Percentiles rank a stretch among this genome's conserved stretches.
Conservation (phyloP, 2,329 filamentous ascomycete genomes). For the Penicillium sp. region DNA sequence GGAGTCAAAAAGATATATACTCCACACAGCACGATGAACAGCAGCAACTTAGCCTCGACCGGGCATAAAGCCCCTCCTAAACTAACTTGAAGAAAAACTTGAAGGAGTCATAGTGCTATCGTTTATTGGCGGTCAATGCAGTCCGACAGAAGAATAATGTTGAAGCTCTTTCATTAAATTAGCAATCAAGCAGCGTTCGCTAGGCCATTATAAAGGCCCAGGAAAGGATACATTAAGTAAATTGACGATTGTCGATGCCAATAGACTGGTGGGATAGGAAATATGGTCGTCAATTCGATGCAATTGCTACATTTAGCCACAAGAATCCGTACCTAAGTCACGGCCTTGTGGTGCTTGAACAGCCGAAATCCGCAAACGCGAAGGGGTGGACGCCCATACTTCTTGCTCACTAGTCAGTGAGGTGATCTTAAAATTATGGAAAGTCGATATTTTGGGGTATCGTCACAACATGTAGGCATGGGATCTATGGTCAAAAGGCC, state of each 20-base stretch:
- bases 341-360: slow-evolving; percentile 7
- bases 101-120: slow-evolving; percentile 52
- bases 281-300: slow-evolving; percentile 52
- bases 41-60: slow-evolving; percentile 48
- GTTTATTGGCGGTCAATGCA: slow-evolving; percentile 51
- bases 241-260: slow-evolving; percentile 53
- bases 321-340: not conserved
- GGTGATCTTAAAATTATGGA: slow-evolving; percentile 32
- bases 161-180: slow-evolving; percentile 51
- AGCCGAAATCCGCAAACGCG: slow-evolving; percentile 53
- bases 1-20: no score
- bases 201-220: slow-evolving; percentile 44
- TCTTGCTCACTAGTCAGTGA: slow-evolving; percentile 49
- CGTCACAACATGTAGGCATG: not conserved
- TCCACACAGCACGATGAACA: slow-evolving; percentile 54
- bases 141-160: slow-evolving; percentile 50
- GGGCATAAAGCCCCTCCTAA: slow-evolving; percentile 49
- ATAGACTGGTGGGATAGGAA: slow-evolving; percentile 55
- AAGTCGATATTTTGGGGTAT: not conserved
- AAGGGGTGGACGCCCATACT: slow-evolving; percentile 51
- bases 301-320: not conserved
- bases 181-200: slow-evolving; percentile 52
- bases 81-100: slow-evolving; percentile 49
- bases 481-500: not conserved
- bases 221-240: slow-evolving; percentile 43